Base-by-base conservation (phyloP, 108 stramenopile genomes). In the Craspedostauros australis region DNA sequence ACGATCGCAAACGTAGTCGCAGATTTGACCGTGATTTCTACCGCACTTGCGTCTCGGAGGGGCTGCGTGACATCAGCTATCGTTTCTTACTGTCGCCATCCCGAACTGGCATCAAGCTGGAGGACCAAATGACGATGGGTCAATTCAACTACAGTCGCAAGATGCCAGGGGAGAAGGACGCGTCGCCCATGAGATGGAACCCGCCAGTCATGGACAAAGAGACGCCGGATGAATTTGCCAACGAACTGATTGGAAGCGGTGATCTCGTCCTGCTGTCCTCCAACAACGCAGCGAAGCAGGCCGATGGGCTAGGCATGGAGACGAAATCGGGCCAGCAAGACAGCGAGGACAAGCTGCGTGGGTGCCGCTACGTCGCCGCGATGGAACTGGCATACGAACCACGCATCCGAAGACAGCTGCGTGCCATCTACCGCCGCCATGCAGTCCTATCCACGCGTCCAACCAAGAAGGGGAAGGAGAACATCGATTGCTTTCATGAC, bases 321-420 rank as follows among this genome's bases (percentile, higher is more conserved):
- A 42, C 73, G 47, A 46, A 64, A 9, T n/a, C n/a, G n/a, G n/a
- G n/a, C n/a, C n/a, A n/a, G n/a, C n/a, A n/a, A n/a, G n/a, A n/a
- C n/a, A 54, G 47, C 26, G 26, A 38, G 28, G 85, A 87, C 54
- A 82, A 87, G 22, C 65, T 91, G 11, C 69, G 81, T 23, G 85
- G 81, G 11, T 87, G 89, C 46, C 72, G 87, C 22, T 93, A 86
- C 53, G 86, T 93, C 28, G 86, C 86, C 22, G 91, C 91, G 8
- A 82, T 89, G 77, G 91, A 93, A 67, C 48, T 93, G 21, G 85
- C 91, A 7, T 68, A 80, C 44, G 91, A 93, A 66, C 91, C 91
- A 7, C 69, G 91, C 15, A 66, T 93, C n/a, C 80, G 87, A 24
- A 63, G 67, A 29, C 50, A 60, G 38, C 54, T 93, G 23, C 70